phyloP scores from a whole-genome alignment of 345 rosid genomes.

The Psidium guajava region DNA sequence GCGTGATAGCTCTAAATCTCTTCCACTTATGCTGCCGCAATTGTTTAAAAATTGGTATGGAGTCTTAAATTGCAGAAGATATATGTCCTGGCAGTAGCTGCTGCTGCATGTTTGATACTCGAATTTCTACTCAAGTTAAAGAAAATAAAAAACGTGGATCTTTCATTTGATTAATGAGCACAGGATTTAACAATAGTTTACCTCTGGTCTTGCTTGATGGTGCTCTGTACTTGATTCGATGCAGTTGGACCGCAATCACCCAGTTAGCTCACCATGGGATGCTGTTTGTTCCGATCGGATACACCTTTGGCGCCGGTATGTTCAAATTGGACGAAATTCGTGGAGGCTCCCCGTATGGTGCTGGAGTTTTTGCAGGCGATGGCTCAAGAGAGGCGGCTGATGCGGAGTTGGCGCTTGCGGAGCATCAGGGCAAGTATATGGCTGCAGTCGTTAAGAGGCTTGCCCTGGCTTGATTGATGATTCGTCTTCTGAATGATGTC shows the following conservation, averaged over 20 bases:
- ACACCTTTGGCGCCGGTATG: conserved; percentile 57
- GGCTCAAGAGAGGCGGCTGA: conserved; percentile 42
- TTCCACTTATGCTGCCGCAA: neutral
- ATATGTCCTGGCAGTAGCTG: neutral
- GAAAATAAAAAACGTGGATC: neutral
- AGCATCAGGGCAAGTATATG: conserved; percentile 58
- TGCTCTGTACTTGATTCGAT: neutral
- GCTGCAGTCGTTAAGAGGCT: conserved; percentile 44
- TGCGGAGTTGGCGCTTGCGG: conserved; percentile 39
- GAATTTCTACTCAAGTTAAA: neutral
- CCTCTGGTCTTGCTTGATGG: neutral
- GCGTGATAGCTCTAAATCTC: neutral
- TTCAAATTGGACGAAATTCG: conserved; percentile 35
- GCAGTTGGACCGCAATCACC: conserved; percentile 66
- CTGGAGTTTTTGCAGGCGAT: conserved; percentile 50
- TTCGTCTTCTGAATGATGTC: neutral
- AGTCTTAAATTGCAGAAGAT: neutral
- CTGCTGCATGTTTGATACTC: neutral
- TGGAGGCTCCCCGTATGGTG: conserved; percentile 58
- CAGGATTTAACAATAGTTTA: neutral
- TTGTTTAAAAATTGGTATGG: neutral
- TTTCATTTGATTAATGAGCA: neutral
- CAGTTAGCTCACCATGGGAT: conserved; percentile 56
- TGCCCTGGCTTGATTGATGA: conserved; percentile 3
- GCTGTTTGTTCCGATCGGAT: conserved; percentile 51